These are phyloP conservation scores for Coniochaeta prunicola DNA, from an alignment of 2,329 filamentous ascomycete genomes.

Conservation along the genomic window DNA sequence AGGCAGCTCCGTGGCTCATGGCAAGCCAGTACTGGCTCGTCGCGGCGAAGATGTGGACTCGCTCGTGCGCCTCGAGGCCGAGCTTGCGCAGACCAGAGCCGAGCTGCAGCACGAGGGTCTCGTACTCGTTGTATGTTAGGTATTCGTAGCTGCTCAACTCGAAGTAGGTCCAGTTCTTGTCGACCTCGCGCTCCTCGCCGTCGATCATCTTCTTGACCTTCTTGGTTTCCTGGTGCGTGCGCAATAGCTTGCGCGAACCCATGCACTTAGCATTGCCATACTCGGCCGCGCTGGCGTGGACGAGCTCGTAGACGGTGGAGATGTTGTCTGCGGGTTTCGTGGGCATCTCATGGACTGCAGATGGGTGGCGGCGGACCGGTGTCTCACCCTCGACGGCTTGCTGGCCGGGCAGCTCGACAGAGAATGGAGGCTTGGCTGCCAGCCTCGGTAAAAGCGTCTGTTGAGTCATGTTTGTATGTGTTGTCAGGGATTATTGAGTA, in stretches of 20 bases:
- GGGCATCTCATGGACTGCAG: constrained; percentile 54
- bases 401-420: constrained; percentile 59
- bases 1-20: constrained; percentile 46
- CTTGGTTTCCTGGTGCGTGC: constrained; percentile 76
- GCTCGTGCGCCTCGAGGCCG: constrained; percentile 60
- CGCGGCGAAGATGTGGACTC: constrained; percentile 73
- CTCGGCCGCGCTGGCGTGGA: constrained; percentile 58
- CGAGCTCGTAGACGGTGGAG: constrained; percentile 68
- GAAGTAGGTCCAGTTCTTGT: constrained; percentile 85
- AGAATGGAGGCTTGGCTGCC: constrained; percentile 56
- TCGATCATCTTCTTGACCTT: constrained; percentile 85
- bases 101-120: constrained; percentile 58
- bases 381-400: constrained; percentile 65
- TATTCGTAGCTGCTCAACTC: constrained; percentile 76
- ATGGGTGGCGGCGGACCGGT: constrained; percentile 60
- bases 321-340: constrained; percentile 56
- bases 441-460: constrained; percentile 33
- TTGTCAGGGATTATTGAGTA: background rate
- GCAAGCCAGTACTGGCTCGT: constrained; percentile 53
- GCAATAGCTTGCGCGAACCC: constrained; percentile 66
- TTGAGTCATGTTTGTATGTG: background rate
- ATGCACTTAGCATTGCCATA: constrained; percentile 59
- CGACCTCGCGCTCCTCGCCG: constrained; percentile 69
- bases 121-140: constrained; percentile 71
- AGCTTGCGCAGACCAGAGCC: constrained; percentile 67